Evolutionary conservation across 2,329 filamentous ascomycete species (phyloP).

Genomic region (Mollisiaceae sp.): DNA sequence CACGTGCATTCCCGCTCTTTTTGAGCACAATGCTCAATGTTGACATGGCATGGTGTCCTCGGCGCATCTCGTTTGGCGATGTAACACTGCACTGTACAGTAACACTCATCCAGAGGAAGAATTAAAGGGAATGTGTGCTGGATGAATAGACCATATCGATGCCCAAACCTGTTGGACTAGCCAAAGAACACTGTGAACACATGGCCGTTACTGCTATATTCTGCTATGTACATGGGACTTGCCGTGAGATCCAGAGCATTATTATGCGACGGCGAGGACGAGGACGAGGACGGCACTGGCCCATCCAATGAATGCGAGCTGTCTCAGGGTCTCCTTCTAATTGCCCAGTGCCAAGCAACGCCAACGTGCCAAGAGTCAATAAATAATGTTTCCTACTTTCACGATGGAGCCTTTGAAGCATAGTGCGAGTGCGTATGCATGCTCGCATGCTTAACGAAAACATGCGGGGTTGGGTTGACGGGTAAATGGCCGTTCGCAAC

Average conservation of each 20-base stretch:
- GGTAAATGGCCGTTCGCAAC: background rate
- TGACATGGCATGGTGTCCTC: slow-evolving; percentile 22
- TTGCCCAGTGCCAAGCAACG: background rate
- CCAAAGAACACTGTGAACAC: no score
- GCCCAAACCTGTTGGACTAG: background rate
- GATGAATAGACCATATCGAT: slow-evolving; percentile 28
- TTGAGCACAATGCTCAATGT: slow-evolving; percentile 7
- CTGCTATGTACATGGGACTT: background rate
- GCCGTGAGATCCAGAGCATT: slow-evolving; percentile 2
- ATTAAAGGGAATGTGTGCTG: slow-evolving; percentile 27
- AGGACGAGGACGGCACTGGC: background rate
- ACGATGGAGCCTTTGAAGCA: background rate
- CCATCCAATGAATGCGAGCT: background rate
- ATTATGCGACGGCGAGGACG: background rate
- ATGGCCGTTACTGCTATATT: background rate
- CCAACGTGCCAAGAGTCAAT: slow-evolving; percentile 16
- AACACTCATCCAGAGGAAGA: slow-evolving; percentile 27
- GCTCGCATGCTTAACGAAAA: background rate
- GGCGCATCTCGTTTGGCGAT: slow-evolving; percentile 25
- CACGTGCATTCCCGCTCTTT: slow-evolving; percentile 16
- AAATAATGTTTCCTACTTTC: slow-evolving; percentile 2
- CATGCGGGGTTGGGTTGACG: background rate
- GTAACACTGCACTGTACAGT: slow-evolving; percentile 32
- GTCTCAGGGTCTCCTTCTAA: background rate
- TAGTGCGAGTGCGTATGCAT: background rate